A percentile compares a stretch with the other conserved stretches of the same genome.
Conservation (phyloP, 768 basidiomycete genomes). For the Agrocybe chaxingu region DNA sequence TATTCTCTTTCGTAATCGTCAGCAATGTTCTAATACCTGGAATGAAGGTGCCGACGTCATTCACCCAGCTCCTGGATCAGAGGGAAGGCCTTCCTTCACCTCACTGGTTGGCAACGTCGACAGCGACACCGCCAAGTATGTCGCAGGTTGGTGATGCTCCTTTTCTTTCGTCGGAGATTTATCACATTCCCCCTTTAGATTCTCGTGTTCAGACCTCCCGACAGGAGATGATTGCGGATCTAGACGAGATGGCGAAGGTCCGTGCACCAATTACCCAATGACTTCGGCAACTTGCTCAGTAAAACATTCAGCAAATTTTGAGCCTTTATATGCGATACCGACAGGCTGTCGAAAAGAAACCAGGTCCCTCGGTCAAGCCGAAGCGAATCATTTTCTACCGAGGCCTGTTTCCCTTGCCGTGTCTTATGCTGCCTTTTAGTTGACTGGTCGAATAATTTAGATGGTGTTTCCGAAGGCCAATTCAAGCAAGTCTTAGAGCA, state of each 20-base stretch:
- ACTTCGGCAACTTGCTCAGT: not conserved
- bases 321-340: slow-evolving; percentile 58
- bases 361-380: slow-evolving; percentile 40
- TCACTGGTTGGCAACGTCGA: slow-evolving; percentile 81
- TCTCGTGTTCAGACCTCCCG: slow-evolving; percentile 66
- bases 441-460: slow-evolving; percentile 24
- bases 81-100: slow-evolving; percentile 79
- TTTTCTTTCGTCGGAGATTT: not conserved
- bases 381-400: slow-evolving; percentile 76
- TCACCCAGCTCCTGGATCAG: slow-evolving; percentile 77
- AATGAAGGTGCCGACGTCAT: slow-evolving; percentile 74
- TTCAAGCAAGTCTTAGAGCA: slow-evolving; percentile 50
- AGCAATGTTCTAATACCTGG: not conserved
- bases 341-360: slow-evolving; percentile 47
- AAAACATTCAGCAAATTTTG: slow-evolving; percentile 43
- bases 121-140: slow-evolving; percentile 70
- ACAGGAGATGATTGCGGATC: slow-evolving; percentile 74
- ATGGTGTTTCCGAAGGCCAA: slow-evolving; percentile 55
- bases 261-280: slow-evolving; percentile 1
- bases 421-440: slow-evolving; percentile 3
- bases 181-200: slow-evolving; percentile 29
- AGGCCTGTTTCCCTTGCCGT: slow-evolving; percentile 33
- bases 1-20: not conserved
- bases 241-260: slow-evolving; percentile 64
- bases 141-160: slow-evolving; percentile 28